Conservation (phyloP, 768 basidiomycete genomes). For the Termitomyces sp. region DNA sequence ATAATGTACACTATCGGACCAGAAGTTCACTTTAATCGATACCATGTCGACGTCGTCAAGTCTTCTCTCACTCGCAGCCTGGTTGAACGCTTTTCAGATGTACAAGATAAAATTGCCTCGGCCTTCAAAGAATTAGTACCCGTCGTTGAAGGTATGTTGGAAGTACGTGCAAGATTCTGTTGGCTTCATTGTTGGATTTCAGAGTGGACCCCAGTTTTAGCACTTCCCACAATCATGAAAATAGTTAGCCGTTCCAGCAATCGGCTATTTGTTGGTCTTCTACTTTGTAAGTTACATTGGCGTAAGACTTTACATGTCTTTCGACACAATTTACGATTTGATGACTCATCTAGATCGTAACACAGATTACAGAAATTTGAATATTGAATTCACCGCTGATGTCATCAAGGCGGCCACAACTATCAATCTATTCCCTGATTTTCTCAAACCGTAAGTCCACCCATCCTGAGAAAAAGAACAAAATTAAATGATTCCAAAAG, state of each 20-base stretch:
- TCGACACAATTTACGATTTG: too few relatives aligned
- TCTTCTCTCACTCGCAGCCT: conserved; percentile 38
- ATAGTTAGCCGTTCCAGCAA: conserved; percentile 39
- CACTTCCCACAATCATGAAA: conserved; percentile 28
- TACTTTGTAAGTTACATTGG: conserved; percentile 36
- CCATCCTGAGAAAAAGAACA: not conserved
- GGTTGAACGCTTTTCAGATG: conserved; percentile 32
- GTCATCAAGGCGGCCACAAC: conserved; percentile 29
- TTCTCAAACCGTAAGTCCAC: conserved; percentile 43
- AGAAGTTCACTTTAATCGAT: conserved; percentile 26
- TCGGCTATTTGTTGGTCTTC: conserved; percentile 43
- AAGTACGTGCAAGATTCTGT: not conserved
- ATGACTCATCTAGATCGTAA: conserved; percentile 33
- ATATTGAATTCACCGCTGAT: conserved; percentile 34
- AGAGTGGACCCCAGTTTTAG: conserved; percentile 36
- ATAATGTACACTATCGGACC: conserved; percentile 36
- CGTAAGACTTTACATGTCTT: not conserved
- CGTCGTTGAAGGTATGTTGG: conserved; percentile 23
- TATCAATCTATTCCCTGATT: conserved; percentile 37
- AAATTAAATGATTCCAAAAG: not conserved
- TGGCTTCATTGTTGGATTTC: not conserved
- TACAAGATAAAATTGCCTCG: conserved; percentile 42
- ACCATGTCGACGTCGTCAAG: conserved; percentile 32
- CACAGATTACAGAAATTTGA: conserved; percentile 37
- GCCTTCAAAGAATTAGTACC: conserved; percentile 41